Evolutionary conservation across 306 rosid species (phyloP), one percentile per base, ranked within the genome.

Genomic region (Vigna angularis): DNA sequence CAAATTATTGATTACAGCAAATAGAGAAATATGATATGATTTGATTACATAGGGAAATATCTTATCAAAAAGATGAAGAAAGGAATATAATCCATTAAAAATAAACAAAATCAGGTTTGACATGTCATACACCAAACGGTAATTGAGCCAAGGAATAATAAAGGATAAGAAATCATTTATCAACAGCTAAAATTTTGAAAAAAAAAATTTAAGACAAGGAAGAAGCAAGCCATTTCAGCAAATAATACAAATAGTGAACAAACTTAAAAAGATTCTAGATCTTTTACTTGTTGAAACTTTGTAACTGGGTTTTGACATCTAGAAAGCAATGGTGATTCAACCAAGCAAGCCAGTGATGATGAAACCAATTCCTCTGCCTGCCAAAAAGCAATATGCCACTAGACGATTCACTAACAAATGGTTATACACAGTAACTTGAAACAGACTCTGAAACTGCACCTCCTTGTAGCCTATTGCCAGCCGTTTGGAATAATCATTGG

Each of bases 401-500:
- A 49, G 45, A 68, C 68, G 74, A 78, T 8, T 69, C 9, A 7
- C 66, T 6, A 47, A 66, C 50, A 75, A 64, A 40, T 52, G 58
- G 65, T 65, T 38, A 57, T n/a, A 18, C 42, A 17, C 30, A 74
- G 26, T 76, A 68, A 76, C 67, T 51, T 70, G 45, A 71, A 76
- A 65, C 51, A 80, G 38, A 53, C 53, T 34, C 50, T 32, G 72
- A 79, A 78, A 48, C 57, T 52, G 45, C 70, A 93, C 96, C 93
- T 90, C 91, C 65, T 58, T 81, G 84, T 93, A 87, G 74, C 96
- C 97, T 48, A 93, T 87, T 55, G 93, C 82, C 76, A 92, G 82
- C 70, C 98, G 88, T 82, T 86, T 90, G 12, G 93, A 86, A 82
- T 93, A 93, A 83, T 93, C 98, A 82, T 89, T 77, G 56, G 96